Evolutionary conservation across 1,284 basidiomycete genomes (phyloP).

Genomic region (Austropuccinia psidii): DNA sequence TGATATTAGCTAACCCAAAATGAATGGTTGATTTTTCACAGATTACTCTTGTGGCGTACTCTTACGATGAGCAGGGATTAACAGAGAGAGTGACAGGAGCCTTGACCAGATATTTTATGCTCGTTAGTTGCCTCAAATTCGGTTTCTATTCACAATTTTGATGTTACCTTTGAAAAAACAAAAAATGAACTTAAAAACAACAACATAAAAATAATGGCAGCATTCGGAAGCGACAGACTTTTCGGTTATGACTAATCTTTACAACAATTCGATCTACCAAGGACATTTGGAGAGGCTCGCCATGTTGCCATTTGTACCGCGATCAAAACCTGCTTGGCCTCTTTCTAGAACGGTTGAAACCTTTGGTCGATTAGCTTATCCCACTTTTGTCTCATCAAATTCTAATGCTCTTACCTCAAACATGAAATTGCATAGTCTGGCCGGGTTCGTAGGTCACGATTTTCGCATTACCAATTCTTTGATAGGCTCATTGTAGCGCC

Average conservation of each 20-base stretch:
- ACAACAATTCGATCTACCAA: not conserved
- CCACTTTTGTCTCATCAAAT: not conserved
- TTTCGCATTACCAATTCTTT: too few species aligned
- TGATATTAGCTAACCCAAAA: not conserved
- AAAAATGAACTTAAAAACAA: not conserved
- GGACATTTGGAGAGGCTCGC: not conserved
- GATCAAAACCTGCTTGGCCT: not conserved
- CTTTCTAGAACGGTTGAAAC: not conserved
- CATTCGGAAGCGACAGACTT: not conserved
- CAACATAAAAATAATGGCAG: not conserved
- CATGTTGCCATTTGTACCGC: not conserved
- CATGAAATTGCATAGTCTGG: too few species aligned
- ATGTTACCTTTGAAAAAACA: not conserved
- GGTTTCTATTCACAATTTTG: too few species aligned
- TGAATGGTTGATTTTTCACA: not conserved
- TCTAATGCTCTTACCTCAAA: too few species aligned
- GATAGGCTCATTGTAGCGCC: too few species aligned
- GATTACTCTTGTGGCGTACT: not conserved
- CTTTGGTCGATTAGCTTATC: not conserved
- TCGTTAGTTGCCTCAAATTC: not conserved
- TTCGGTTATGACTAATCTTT: too few species aligned
- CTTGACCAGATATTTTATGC: not conserved
- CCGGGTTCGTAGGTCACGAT: too few species aligned
- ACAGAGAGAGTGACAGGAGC: not conserved
- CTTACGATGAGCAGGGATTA: not conserved